phyloP scores from a whole-genome alignment of 2,329 filamentous ascomycete species.

The Trichothecium roseum region DNA sequence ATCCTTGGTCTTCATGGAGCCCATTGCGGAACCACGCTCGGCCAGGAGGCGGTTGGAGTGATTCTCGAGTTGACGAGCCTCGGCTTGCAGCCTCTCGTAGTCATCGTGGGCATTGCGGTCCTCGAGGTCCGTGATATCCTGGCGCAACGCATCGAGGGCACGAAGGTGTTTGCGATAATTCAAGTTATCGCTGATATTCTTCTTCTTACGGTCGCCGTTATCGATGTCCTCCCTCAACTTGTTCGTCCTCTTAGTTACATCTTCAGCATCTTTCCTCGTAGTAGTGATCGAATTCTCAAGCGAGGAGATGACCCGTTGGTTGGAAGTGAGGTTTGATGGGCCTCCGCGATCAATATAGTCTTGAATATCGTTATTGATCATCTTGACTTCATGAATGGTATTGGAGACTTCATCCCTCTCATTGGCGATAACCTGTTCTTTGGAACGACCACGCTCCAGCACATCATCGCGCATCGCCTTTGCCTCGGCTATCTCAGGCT shows the following conservation, averaged over 20 bases:
- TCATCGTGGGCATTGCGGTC: slow-evolving; percentile 74
- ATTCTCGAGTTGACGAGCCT: slow-evolving; percentile 58
- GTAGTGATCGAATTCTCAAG: slow-evolving; percentile 56
- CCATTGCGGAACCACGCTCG: slow-evolving; percentile 64
- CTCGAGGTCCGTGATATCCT: slow-evolving; percentile 66
- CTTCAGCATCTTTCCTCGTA: slow-evolving; percentile 56
- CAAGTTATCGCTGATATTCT: slow-evolving; percentile 82
- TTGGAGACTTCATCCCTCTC: slow-evolving; percentile 62
- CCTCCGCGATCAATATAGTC: slow-evolving; percentile 71
- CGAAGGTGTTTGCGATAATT: slow-evolving; percentile 68
- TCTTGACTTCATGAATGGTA: slow-evolving; percentile 66
- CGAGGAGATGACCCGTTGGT: slow-evolving; percentile 56
- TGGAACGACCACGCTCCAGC: slow-evolving; percentile 57
- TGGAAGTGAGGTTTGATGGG: slow-evolving; percentile 56
- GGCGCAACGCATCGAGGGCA: slow-evolving; percentile 54
- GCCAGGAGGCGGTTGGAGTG: slow-evolving; percentile 60
- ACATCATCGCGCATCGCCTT: slow-evolving; percentile 69
- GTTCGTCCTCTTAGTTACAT: slow-evolving; percentile 62
- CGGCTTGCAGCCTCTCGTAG: slow-evolving; percentile 60
- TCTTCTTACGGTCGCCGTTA: slow-evolving; percentile 73
- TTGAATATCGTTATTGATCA: slow-evolving; percentile 67
- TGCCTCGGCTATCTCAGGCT: slow-evolving; percentile 66
- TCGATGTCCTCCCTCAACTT: slow-evolving; percentile 66
- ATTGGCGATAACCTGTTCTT: slow-evolving; percentile 61
- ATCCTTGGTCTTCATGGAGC: slow-evolving; percentile 75